phyloP scores from a whole-genome alignment of 768 basidiomycete genomes.

The Rhizopogon vinicolor region DNA sequence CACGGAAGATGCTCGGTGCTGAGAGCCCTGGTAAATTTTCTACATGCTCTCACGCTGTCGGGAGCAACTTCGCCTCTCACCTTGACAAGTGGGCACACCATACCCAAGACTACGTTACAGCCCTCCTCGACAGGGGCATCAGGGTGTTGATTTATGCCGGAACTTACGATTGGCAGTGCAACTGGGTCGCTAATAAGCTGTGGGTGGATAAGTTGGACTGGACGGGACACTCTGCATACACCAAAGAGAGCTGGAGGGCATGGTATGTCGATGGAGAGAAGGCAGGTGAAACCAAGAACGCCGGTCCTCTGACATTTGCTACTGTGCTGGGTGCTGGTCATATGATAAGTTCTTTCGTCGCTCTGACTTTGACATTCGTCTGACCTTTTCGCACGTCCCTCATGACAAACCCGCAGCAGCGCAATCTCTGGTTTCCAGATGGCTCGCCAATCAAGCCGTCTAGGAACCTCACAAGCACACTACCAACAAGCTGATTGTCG shows the following conservation, averaged over 20 bases:
- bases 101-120: slow-evolving; percentile 54
- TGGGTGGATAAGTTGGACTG: slow-evolving; percentile 60
- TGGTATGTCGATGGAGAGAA: slow-evolving; percentile 52
- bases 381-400: slow-evolving; percentile 43
- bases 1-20: slow-evolving; percentile 43
- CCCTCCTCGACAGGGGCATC: slow-evolving; percentile 49
- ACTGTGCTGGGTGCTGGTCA: slow-evolving; percentile 71
- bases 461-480: slow-evolving; percentile 8
- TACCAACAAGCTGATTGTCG: not conserved
- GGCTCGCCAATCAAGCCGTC: slow-evolving; percentile 45
- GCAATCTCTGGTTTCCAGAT: slow-evolving; percentile 57
- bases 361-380: slow-evolving; percentile 7
- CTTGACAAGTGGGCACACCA: slow-evolving; percentile 57
- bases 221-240: slow-evolving; percentile 50
- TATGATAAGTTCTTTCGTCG: slow-evolving; percentile 43
- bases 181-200: slow-evolving; percentile 60
- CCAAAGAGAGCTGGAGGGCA: slow-evolving; percentile 34
- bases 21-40: slow-evolving; percentile 47
- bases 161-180: slow-evolving; percentile 53
- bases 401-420: slow-evolving; percentile 66
- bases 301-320: slow-evolving; percentile 57
- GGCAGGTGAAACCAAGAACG: slow-evolving; percentile 54
- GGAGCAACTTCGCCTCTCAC: slow-evolving; percentile 44
- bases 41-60: slow-evolving; percentile 50
- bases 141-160: slow-evolving; percentile 53